Base-by-base conservation (phyloP, 768 basidiomycete species). In the Pleurotus tuoliensis region DNA sequence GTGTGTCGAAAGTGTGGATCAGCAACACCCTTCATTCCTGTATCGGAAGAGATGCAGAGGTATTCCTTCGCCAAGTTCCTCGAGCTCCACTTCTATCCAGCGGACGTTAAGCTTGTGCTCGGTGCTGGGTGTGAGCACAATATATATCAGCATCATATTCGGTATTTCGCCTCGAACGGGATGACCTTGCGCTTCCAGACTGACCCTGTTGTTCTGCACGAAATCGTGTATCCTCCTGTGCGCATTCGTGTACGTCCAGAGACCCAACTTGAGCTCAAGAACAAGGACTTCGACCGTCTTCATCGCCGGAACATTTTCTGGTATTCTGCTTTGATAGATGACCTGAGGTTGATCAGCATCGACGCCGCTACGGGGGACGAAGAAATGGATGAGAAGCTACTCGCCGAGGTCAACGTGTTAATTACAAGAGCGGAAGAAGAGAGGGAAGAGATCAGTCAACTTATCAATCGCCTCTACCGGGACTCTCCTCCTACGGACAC, bases 1-100 rank as follows among this genome's bases (percentile, higher is more conserved):
- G 81, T 84, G 5, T 99, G 97, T 70, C 82, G 87, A 56, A 71
- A 87, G 22, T 92, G 85, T 67, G 86, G 81, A 27, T 88, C 78
- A 4, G 87, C 87, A 1, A 94, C 92, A 2, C 91, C 92, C 2
- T 91, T 94, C 71, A 90, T 94, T 61, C 88, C 87, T 4, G 85
- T 93, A 39, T 92, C 92, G 1, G 88, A 92, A 63, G 94, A 96
- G 68, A 94, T 95, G 80, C 90, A 92, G 64, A 77, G 88, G 56
- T 94, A 96, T 67, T 98, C 95, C 4, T 96, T 98, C 67, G 92
- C 90, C 37, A 95, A 97, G 64, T 98, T 96, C 69, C 81, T 99
- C 25, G 96, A 99, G 67, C 83, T 96, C 24, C 90, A 94, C 66
- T 98, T 98, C 70, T 97, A 98, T 71, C 94, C 94, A 27, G 84